Conservation (phyloP, 306 rosid species). For the Casuarina glauca region DNA sequence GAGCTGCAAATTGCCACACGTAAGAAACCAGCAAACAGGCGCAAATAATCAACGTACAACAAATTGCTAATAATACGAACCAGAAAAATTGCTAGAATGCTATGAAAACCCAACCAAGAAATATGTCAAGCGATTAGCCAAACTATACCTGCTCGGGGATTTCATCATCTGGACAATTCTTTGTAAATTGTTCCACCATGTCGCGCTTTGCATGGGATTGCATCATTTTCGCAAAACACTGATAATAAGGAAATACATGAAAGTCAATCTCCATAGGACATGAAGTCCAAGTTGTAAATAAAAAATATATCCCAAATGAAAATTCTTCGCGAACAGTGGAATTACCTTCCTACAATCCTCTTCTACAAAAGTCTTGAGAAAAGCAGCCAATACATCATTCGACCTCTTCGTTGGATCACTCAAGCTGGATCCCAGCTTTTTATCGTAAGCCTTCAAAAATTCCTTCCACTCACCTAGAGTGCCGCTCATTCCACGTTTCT, state of each 20-base stretch:
- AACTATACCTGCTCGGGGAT: slow-evolving; percentile 66
- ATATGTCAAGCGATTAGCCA: slow-evolving; percentile 7
- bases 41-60: not conserved
- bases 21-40: not conserved
- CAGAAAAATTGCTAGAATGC: not conserved
- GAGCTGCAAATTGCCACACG: no score
- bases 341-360: slow-evolving; percentile 61
- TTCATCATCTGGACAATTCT: slow-evolving; percentile 39
- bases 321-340: not conserved
- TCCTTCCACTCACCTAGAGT: slow-evolving; percentile 76
- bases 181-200: slow-evolving; percentile 34
- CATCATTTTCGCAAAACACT: slow-evolving; percentile 60
- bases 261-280: not conserved
- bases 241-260: not conserved
- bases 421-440: slow-evolving; percentile 57
- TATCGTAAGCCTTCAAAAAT: slow-evolving; percentile 56
- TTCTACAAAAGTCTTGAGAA: slow-evolving; percentile 60
- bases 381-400: slow-evolving; percentile 53
- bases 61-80: not conserved
- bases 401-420: slow-evolving; percentile 78
- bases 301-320: not conserved
- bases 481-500: slow-evolving; percentile 71
- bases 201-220: slow-evolving; percentile 52
- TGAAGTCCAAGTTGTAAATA: not conserved
- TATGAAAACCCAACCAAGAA: not conserved